Base-by-base conservation (phyloP, 179 eudicot species). In the Vitellaria paradoxa region DNA sequence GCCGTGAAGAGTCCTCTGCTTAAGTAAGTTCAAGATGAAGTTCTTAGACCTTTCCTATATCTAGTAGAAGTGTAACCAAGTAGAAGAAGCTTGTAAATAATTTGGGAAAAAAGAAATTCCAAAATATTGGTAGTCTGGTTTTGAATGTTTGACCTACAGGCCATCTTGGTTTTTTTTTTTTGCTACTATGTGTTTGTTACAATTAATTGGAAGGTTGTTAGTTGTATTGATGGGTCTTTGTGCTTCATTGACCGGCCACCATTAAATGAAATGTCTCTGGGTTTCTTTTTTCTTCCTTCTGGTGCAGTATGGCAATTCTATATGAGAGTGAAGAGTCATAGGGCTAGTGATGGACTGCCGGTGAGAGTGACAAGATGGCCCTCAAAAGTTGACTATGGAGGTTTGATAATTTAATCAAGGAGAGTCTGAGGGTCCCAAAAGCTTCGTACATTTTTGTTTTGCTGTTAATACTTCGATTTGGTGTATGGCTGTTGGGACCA, bases 1-100 rank as follows among this genome's bases (percentile, higher is more conserved):
- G 52, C 45, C 75, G n/a, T 24, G 72, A 77, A 56, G 66, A 80
- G 20, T 40, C 18, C 56, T 67, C 65, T 11, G 76, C 80, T 79
- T 65, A 76, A 26, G 78, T 13, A 65, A 78, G 67, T 68, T 18
- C 60, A n/a, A 40, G 53, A 15, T 21, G 37, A 30, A 56, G 59
- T 15, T 37, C 37, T 8, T 66, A 30, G 70, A 30, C 37, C 37
- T 30, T 30, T 30, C 37, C 37, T 30, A 30, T 30, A 30, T 30
- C 37, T 30, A 30, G 37, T 30, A 30, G 37, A 0, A 30, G 37
- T 30, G 37, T 30, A 30, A 1, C 37, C 37, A 30, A 30, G 37
- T 30, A 30, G 37, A 30, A 30, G 37, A 30, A 30, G 37, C 37
- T 30, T 30, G 37, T 30, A 30, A 30, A 30, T 30, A 30, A 30